Conservation (phyloP, 2,329 filamentous ascomycete genomes). For the Clonostachys sp. region DNA sequence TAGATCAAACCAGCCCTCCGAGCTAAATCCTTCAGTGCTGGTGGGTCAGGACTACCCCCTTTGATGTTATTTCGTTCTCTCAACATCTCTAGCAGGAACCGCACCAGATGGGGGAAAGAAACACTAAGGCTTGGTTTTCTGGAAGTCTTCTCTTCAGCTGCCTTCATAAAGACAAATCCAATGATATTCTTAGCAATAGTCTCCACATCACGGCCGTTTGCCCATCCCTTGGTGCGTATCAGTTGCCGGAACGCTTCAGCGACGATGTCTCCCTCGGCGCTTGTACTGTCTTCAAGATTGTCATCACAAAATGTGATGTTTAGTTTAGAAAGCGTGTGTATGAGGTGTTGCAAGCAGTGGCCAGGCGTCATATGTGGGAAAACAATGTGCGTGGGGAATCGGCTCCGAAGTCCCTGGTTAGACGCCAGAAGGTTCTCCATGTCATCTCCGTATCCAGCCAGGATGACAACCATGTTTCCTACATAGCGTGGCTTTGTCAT, state of each 20-base stretch:
- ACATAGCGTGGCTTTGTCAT: constrained; percentile 50
- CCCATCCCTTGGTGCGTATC: constrained; percentile 47
- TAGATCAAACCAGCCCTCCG: too few relatives aligned
- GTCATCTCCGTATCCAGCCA: constrained; percentile 63
- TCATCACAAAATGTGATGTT: constrained; percentile 7
- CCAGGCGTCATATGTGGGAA: constrained; percentile 42
- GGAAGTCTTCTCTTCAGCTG: background rate
- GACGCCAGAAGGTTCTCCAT: constrained; percentile 58
- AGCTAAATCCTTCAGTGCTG: too few relatives aligned
- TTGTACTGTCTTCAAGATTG: background rate
- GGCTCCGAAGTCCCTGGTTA: constrained; percentile 58
- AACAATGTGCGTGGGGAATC: constrained; percentile 57
- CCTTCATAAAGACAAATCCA: background rate
- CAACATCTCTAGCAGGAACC: too few relatives aligned
- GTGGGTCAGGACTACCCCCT: too few relatives aligned
- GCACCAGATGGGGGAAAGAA: too few relatives aligned
- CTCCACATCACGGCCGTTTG: constrained; percentile 57
- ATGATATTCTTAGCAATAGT: constrained; percentile 49
- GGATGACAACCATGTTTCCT: constrained; percentile 57
- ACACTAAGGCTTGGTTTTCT: too few relatives aligned
- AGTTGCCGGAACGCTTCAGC: constrained; percentile 32
- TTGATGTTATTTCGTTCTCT: too few relatives aligned
- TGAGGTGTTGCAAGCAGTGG: constrained; percentile 42
- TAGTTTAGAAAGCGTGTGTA: constrained; percentile 19
- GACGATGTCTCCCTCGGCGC: background rate